A percentile compares a stretch with the other conserved stretches of the same genome.
phyloP scores from a whole-genome alignment of 495 filamentous ascomycete genomes.

The Tirmania nivea region DNA sequence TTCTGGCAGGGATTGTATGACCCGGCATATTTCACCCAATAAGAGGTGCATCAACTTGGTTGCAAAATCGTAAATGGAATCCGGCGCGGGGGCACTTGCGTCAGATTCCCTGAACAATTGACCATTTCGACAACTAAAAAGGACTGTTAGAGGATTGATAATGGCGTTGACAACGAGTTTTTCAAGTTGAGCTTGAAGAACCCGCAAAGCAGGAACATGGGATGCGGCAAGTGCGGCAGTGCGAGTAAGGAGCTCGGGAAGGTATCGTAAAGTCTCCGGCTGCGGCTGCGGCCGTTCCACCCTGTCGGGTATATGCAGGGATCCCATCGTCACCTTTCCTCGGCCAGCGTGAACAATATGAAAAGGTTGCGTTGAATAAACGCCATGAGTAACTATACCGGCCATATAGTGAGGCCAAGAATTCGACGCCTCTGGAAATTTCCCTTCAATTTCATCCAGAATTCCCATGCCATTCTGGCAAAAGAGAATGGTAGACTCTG shows the following conservation, averaged over 20 bases:
- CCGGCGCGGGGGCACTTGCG: conserved; percentile 31
- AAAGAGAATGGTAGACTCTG: conserved; percentile 53
- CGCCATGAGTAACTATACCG: conserved; percentile 41
- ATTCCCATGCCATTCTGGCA: conserved; percentile 68
- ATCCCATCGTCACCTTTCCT: conserved; percentile 39
- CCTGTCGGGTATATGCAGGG: conserved; percentile 23
- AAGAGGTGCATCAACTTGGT: conserved; percentile 27
- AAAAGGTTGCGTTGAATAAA: conserved; percentile 37
- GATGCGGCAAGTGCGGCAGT: neutral
- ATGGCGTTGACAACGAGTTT: conserved; percentile 61
- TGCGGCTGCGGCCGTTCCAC: neutral
- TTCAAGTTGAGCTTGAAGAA: conserved; percentile 37
- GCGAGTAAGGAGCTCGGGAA: neutral
- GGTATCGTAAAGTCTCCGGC: neutral
- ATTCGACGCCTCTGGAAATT: conserved; percentile 19
- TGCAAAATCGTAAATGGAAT: conserved; percentile 33
- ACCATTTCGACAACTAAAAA: conserved; percentile 54
- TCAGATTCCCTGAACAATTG: conserved; percentile 30
- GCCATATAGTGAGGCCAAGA: conserved; percentile 40
- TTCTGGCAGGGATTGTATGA: conserved; percentile 45
- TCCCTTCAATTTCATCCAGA: conserved; percentile 21
- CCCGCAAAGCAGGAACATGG: neutral
- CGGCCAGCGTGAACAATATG: conserved; percentile 39
- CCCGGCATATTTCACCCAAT: conserved; percentile 39
- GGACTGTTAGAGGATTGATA: conserved; percentile 60